Evolutionary conservation across 192 early-diverging fungal species (phyloP).

Genomic region (Dimargaris verticillata): DNA sequence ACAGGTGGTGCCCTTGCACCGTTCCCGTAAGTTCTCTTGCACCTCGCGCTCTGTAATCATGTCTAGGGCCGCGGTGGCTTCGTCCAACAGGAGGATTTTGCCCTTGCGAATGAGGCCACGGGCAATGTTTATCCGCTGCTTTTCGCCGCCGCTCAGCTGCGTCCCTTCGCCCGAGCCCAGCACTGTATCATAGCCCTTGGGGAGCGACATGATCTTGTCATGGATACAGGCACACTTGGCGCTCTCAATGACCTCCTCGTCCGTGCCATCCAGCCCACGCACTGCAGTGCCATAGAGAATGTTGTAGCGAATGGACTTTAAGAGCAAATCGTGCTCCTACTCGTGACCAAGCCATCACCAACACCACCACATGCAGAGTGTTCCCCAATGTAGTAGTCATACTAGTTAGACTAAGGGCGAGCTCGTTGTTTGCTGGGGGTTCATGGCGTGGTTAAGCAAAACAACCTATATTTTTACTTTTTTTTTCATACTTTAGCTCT

Average conservation of each 20-base stretch:
- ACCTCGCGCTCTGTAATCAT: slow-evolving; percentile 76
- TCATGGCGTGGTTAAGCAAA: not conserved
- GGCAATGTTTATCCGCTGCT: slow-evolving; percentile 81
- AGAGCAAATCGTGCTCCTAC: slow-evolving; percentile 59
- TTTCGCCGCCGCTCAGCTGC: slow-evolving; percentile 80
- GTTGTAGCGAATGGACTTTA: slow-evolving; percentile 67
- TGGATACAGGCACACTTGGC: slow-evolving; percentile 30
- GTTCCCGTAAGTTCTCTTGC: slow-evolving; percentile 54
- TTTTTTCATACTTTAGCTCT: no score
- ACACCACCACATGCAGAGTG: not conserved
- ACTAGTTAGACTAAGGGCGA: not conserved
- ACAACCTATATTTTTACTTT: not conserved
- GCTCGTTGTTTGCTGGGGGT: not conserved
- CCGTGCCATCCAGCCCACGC: slow-evolving; percentile 27
- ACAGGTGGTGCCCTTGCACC: slow-evolving; percentile 67
- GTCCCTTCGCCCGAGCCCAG: slow-evolving; percentile 68
- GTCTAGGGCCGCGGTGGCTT: slow-evolving; percentile 81
- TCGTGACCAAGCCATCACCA: not conserved
- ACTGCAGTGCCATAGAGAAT: slow-evolving; percentile 44
- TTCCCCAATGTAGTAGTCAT: not conserved
- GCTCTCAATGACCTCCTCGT: slow-evolving; percentile 29
- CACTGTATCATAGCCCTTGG: slow-evolving; percentile 29
- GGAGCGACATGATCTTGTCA: slow-evolving; percentile 28
- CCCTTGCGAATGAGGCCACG: slow-evolving; percentile 85
- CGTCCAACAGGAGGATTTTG: slow-evolving; percentile 75